phyloP scores from a whole-genome alignment of 306 rosid species.

The Fragaria nilgerrensis region DNA sequence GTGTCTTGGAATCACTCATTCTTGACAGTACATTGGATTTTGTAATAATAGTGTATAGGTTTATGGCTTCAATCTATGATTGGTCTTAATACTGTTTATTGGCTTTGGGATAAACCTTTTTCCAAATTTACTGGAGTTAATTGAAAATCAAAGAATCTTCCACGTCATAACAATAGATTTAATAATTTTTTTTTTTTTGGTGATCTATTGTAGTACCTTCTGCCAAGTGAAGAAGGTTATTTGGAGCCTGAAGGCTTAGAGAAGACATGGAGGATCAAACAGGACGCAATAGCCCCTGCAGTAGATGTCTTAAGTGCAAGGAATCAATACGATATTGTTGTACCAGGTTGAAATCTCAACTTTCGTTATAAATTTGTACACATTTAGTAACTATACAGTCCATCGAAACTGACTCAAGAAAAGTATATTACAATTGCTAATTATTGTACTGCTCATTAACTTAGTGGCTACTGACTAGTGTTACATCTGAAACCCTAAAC shows the following conservation, averaged over 20 bases:
- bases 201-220: conserved; percentile 61
- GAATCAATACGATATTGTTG: conserved; percentile 64
- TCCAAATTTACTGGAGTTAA: background rate
- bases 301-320: conserved; percentile 65
- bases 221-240: conserved; percentile 79
- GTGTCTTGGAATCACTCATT: background rate
- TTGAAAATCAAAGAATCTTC: background rate
- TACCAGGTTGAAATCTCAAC: conserved; percentile 58
- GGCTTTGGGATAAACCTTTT: background rate
- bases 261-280: conserved; percentile 76
- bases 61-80: background rate
- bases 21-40: background rate
- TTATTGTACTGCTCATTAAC: background rate
- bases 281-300: conserved; percentile 59
- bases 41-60: too few species aligned
- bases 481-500: background rate
- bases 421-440: background rate
- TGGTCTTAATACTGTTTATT: background rate
- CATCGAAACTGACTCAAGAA: background rate
- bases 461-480: background rate
- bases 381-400: background rate
- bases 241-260: conserved; percentile 84
- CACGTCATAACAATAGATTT: background rate
- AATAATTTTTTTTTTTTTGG: background rate
- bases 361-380: background rate